Evolutionary conservation across 495 filamentous ascomycete genomes (phyloP).

Genomic region (Endocarpon pusillum): DNA sequence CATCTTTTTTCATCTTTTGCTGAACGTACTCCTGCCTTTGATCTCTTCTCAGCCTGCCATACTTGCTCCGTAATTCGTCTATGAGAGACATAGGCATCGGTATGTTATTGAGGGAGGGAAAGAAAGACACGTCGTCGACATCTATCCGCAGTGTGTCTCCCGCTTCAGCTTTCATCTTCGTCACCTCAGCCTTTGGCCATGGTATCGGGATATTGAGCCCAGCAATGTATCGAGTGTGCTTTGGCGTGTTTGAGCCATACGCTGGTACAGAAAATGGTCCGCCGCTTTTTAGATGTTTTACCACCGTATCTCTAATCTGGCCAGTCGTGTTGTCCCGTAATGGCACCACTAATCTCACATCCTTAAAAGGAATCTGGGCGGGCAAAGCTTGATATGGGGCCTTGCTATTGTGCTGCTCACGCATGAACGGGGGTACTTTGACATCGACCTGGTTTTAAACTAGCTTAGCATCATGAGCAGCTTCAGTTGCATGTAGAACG

Average conservation of each 20-base stretch:
- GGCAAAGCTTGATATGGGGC: conserved; percentile 26
- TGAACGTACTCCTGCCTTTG: conserved; percentile 47
- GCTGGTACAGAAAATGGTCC: conserved; percentile 19
- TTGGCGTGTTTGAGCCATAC: conserved; percentile 18
- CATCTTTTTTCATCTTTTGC: conserved; percentile 39
- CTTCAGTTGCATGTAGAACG: background rate
- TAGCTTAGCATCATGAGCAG: background rate
- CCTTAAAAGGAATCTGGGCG: conserved; percentile 41
- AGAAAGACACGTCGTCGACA: conserved; percentile 57
- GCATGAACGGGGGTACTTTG: conserved; percentile 35
- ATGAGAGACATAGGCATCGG: conserved; percentile 70
- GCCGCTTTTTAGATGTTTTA: conserved; percentile 42
- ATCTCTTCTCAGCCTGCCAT: conserved; percentile 62
- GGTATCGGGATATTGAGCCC: conserved; percentile 44
- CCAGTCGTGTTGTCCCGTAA: conserved; percentile 46
- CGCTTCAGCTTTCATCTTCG: conserved; percentile 28
- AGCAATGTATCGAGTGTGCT: conserved; percentile 26
- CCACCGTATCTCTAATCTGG: conserved; percentile 48
- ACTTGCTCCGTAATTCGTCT: conserved; percentile 78
- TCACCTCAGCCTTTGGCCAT: conserved; percentile 39
- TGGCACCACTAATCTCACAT: conserved; percentile 66
- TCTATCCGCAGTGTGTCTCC: conserved; percentile 59
- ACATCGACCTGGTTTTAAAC: conserved; percentile 33
- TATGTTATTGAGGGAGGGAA: conserved; percentile 50
- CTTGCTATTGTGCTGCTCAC: conserved; percentile 20